These are phyloP conservation scores for Umbelopsis sp. DNA, from an alignment of 192 early-diverging fungal genomes.

Conservation along the genomic window DNA sequence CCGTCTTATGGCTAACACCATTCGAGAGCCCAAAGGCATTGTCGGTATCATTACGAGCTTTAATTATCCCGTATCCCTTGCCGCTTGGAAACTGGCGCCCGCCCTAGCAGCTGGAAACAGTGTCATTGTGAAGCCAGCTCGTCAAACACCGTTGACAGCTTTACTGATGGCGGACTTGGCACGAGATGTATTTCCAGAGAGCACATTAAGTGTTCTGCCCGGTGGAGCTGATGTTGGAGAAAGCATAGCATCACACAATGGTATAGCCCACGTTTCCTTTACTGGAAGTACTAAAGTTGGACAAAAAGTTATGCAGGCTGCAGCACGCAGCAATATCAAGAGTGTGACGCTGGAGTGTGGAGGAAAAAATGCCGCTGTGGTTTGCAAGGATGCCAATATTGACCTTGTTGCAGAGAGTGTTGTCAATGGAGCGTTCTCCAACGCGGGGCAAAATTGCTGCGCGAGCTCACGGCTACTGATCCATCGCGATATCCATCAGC, in stretches of 20 bases:
- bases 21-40: conserved; percentile 65
- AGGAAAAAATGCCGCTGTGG: conserved; percentile 61
- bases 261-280: conserved; percentile 55
- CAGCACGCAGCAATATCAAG: conserved; percentile 46
- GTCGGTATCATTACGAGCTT: conserved; percentile 74
- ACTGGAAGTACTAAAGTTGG: conserved; percentile 58
- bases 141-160: conserved; percentile 61
- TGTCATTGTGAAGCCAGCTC: conserved; percentile 59
- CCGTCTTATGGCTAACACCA: conserved; percentile 44
- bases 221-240: conserved; percentile 50
- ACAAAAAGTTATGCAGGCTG: conserved; percentile 51
- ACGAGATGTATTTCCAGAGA: conserved; percentile 46
- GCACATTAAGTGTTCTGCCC: conserved; percentile 56
- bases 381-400: conserved; percentile 55
- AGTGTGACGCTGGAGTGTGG: conserved; percentile 59
- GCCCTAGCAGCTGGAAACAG: conserved; percentile 73
- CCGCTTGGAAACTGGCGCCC: conserved; percentile 81
- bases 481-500: conserved; percentile 64
- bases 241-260: conserved; percentile 48
- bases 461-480: conserved; percentile 72
- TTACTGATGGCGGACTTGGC: conserved; percentile 54
- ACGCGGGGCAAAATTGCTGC: conserved; percentile 80
- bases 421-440: conserved; percentile 55
- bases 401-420: conserved; percentile 45
- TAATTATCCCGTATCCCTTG: conserved; percentile 64